Evolutionary conservation across 192 early-diverging fungal species (phyloP).

Genomic region (Backusella sp.): DNA sequence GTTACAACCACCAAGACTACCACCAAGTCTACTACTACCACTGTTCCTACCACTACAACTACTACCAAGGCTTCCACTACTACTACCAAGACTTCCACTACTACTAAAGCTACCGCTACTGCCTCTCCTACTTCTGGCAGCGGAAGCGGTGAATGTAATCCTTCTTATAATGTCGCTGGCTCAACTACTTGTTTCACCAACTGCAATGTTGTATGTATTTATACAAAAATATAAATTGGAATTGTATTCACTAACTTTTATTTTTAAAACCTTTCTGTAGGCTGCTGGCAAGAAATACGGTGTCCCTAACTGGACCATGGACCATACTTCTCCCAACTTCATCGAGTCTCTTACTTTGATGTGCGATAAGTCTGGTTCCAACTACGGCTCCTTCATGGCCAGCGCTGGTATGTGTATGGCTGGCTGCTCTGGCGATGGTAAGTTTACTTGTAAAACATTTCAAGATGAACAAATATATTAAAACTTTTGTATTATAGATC

Average conservation of each 20-base stretch:
- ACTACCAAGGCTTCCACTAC: no score
- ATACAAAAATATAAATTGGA: no score
- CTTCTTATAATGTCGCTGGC: not conserved
- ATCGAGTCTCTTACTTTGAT: constrained; percentile 21
- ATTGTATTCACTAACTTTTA: not conserved
- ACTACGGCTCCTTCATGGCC: constrained; percentile 22
- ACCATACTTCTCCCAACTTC: constrained; percentile 22
- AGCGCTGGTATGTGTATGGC: constrained; percentile 25
- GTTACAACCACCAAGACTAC: no score
- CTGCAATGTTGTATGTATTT: constrained; percentile 1
- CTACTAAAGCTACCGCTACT: no score
- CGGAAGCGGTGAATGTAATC: not conserved
- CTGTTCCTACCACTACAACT: no score
- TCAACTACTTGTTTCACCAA: not conserved
- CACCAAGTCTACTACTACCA: no score
- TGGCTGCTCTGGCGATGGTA: constrained; percentile 13
- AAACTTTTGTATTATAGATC: no score
- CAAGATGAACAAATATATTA: no score
- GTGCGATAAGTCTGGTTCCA: constrained; percentile 22
- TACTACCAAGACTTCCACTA: no score
- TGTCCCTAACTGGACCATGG: constrained; percentile 10
- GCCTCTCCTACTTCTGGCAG: no score
- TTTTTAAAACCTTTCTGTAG: not conserved
- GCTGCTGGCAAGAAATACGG: constrained; percentile 19
- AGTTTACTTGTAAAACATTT: no score